A percentile compares a stretch with the other conserved stretches of the same genome.
phyloP scores from a whole-genome alignment of 2,329 filamentous ascomycete species.

The Fusarium secorum region DNA sequence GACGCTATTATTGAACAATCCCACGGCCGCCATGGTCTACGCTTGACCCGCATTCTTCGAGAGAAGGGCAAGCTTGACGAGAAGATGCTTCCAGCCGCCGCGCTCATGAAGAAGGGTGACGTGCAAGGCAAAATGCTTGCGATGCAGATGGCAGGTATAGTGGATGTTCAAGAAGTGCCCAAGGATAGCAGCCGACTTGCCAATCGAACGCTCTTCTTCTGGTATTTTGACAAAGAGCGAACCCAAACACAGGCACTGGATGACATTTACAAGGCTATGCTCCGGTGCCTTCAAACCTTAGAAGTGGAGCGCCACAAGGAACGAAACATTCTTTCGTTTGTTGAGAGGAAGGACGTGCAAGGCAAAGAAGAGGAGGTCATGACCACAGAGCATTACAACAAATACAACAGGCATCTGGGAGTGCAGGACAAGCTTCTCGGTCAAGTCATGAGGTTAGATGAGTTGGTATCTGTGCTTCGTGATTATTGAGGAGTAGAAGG shows the following conservation, averaged over 20 bases:
- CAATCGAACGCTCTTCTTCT: conserved; percentile 86
- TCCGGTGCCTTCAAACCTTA: conserved; percentile 81
- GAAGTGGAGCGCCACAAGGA: conserved; percentile 77
- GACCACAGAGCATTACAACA: conserved; percentile 74
- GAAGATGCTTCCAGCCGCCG: conserved; percentile 81
- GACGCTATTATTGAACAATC: conserved; percentile 81
- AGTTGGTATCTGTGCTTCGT: conserved; percentile 81
- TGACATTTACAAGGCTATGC: conserved; percentile 88
- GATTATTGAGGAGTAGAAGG: conserved; percentile 66
- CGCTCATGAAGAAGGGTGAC: conserved; percentile 84
- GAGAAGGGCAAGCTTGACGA: conserved; percentile 95
- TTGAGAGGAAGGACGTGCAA: conserved; percentile 84
- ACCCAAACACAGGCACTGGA: conserved; percentile 76
- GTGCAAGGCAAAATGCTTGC: conserved; percentile 84
- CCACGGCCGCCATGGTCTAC: conserved; percentile 78
- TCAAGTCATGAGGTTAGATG: conserved; percentile 83
- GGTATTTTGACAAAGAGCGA: conserved; percentile 84
- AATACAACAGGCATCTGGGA: conserved; percentile 65
- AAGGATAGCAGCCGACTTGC: conserved; percentile 84
- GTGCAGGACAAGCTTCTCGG: conserved; percentile 77
- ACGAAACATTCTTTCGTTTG: conserved; percentile 77
- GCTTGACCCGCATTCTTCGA: conserved; percentile 84
- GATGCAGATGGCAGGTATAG: conserved; percentile 85
- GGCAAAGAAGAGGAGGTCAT: conserved; percentile 85
- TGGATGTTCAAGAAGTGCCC: conserved; percentile 94